Percentiles rank a stretch among this genome's conserved stretches.
These are phyloP conservation scores for Jaltomata sinuosa DNA, from an alignment of 257 asterid species.

Conservation along the genomic window DNA sequence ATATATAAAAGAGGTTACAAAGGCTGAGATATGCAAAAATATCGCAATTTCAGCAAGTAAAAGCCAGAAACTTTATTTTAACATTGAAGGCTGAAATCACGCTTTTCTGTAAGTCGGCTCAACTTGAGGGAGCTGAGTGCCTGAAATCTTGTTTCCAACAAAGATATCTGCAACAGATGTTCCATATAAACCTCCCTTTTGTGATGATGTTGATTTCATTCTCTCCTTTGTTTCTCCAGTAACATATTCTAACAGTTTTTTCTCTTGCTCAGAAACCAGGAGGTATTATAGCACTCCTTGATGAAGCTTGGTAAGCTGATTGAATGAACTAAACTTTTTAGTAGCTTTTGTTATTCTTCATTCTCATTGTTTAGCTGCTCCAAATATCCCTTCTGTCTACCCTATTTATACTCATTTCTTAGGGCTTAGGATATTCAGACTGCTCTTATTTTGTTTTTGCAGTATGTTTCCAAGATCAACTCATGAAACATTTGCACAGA, in stretches of 20 bases:
- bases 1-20: not conserved
- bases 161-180: not conserved
- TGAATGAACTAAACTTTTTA: not conserved
- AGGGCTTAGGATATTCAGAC: not conserved
- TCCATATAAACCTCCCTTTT: not conserved
- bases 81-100: not conserved
- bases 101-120: not conserved
- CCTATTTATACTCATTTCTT: not conserved
- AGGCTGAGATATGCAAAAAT: not conserved
- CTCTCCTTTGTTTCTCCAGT: not conserved
- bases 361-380: not conserved
- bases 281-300: conserved; percentile 93
- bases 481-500: conserved; percentile 88
- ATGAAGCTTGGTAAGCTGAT: conserved; percentile 84
- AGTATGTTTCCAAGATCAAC: conserved; percentile 98
- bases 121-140: not conserved
- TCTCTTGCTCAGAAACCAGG: conserved; percentile 73
- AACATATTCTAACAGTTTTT: not conserved
- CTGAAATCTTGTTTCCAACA: not conserved
- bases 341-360: not conserved
- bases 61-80: not conserved
- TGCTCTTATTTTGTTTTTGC: conserved; percentile 12
- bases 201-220: not conserved
- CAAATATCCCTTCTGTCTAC: not conserved
- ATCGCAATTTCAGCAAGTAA: not conserved